Evolutionary conservation across 2,329 filamentous ascomycete species (phyloP).

Genomic region (Beauveria rudraprayagi): DNA sequence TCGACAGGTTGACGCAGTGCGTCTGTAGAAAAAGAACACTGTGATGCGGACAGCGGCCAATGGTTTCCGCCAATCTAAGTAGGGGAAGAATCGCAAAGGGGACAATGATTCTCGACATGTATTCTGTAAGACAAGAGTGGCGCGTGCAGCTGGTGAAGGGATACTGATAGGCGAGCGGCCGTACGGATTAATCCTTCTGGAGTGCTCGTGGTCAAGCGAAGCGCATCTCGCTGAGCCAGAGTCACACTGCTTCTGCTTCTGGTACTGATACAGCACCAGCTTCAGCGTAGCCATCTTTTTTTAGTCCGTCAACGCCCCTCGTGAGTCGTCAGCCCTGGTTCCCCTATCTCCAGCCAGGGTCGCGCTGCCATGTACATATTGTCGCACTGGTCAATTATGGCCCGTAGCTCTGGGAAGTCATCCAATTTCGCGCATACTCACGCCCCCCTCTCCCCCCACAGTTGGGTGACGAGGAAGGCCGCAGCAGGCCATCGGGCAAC

Average conservation of each 20-base stretch:
- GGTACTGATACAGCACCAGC: not conserved
- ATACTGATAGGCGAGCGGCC: too few species aligned
- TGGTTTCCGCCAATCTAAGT: too few species aligned
- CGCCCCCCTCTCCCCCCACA: not conserved
- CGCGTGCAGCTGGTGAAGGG: too few species aligned
- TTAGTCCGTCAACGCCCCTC: not conserved
- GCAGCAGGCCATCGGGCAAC: constrained; percentile 1
- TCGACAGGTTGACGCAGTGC: not conserved
- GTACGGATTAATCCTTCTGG: too few species aligned
- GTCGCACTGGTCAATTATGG: not conserved
- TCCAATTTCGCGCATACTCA: not conserved
- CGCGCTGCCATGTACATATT: not conserved
- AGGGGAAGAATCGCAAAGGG: too few species aligned
- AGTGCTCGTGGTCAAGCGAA: not conserved
- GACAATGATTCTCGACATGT: too few species aligned
- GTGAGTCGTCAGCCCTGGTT: not conserved
- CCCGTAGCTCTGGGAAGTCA: constrained; percentile 3
- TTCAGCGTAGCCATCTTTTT: not conserved
- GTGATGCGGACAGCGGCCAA: too few species aligned
- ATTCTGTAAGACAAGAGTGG: too few species aligned
- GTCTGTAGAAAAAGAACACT: not conserved
- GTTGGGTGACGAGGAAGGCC: not conserved
- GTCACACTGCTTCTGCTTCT: not conserved
- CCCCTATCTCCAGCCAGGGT: not conserved
- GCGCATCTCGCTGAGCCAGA: not conserved